These are phyloP conservation scores for Mucor saturninus DNA, from an alignment of 371 early-diverging fungal species.

Conservation along the genomic window DNA sequence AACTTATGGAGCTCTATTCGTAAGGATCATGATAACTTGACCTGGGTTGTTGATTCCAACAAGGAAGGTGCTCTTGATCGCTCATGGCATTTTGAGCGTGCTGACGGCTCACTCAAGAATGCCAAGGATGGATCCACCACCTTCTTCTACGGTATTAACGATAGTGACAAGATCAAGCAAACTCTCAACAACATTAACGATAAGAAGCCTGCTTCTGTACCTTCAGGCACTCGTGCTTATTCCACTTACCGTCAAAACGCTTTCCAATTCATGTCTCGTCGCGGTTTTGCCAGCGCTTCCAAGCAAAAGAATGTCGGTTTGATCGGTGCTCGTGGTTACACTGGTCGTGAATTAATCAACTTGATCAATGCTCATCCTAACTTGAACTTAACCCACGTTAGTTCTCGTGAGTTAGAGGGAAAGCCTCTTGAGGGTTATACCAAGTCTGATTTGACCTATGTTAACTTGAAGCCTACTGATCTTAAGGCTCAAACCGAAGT, in stretches of 20 bases:
- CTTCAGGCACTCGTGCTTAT: slow-evolving; percentile 31
- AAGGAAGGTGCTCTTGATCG: slow-evolving; percentile 59
- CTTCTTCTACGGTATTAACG: slow-evolving; percentile 91
- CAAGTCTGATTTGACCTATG: slow-evolving; percentile 71
- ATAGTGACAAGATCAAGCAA: slow-evolving; percentile 73
- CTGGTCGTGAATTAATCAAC: slow-evolving; percentile 92
- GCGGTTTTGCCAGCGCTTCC: slow-evolving; percentile 60
- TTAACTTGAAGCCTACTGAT: slow-evolving; percentile 79
- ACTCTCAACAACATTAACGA: slow-evolving; percentile 36
- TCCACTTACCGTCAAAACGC: slow-evolving; percentile 36
- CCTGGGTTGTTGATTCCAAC: slow-evolving; percentile 43
- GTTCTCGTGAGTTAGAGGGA: slow-evolving; percentile 92
- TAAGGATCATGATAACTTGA: slow-evolving; percentile 72
- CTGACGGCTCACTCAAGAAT: slow-evolving; percentile 82
- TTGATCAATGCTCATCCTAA: slow-evolving; percentile 87
- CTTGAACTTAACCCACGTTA: slow-evolving; percentile 84
- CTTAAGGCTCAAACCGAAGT: slow-evolving; percentile 73
- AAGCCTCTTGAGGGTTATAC: slow-evolving; percentile 81
- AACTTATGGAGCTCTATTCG: slow-evolving; percentile 84
- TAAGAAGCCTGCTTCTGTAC: slow-evolving; percentile 14
- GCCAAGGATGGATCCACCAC: slow-evolving; percentile 70
- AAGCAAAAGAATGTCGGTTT: slow-evolving; percentile 76
- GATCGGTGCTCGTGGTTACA: slow-evolving; percentile 96
- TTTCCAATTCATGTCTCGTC: slow-evolving; percentile 38
- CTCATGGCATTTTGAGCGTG: slow-evolving; percentile 93